phyloP scores from a whole-genome alignment of 1,284 basidiomycete species.

The Irpex rosettiformis region DNA sequence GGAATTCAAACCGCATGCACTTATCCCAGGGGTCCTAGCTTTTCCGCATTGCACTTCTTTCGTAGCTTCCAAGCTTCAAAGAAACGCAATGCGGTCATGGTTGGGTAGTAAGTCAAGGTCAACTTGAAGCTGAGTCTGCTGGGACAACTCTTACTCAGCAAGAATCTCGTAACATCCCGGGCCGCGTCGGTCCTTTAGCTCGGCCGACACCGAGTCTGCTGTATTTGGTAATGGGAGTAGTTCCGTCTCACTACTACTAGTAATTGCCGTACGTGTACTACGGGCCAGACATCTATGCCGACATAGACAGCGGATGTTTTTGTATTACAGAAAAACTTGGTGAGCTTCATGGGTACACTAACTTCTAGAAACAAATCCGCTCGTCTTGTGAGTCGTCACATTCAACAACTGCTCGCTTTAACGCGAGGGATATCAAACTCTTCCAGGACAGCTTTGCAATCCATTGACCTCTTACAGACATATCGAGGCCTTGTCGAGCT shows the following conservation, averaged over 20 bases:
- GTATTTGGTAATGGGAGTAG: neutral
- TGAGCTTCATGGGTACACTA: neutral
- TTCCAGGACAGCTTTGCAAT: slow-evolving; percentile 6
- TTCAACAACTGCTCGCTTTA: neutral
- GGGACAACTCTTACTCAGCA: no score
- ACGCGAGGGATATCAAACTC: slow-evolving; percentile 1
- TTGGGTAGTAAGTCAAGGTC: no score
- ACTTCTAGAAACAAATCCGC: neutral
- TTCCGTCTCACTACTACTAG: neutral
- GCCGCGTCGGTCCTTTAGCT: no score
- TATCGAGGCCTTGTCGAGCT: slow-evolving; percentile 28
- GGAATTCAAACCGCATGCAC: no score
- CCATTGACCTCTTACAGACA: slow-evolving; percentile 26
- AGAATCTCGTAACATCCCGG: no score
- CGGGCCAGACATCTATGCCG: neutral
- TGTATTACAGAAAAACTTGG: neutral
- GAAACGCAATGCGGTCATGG: no score
- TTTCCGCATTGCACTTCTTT: no score
- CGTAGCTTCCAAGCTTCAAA: no score
- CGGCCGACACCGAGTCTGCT: no score
- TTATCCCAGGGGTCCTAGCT: no score
- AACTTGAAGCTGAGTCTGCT: no score
- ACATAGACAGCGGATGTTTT: neutral
- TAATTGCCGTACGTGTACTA: neutral
- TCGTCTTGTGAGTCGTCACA: neutral